Percentiles rank a stretch among this genome's conserved stretches.
These are phyloP conservation scores for Euphorbia pulcherrima DNA, from an alignment of 345 rosid genomes.

Conservation along the genomic window DNA sequence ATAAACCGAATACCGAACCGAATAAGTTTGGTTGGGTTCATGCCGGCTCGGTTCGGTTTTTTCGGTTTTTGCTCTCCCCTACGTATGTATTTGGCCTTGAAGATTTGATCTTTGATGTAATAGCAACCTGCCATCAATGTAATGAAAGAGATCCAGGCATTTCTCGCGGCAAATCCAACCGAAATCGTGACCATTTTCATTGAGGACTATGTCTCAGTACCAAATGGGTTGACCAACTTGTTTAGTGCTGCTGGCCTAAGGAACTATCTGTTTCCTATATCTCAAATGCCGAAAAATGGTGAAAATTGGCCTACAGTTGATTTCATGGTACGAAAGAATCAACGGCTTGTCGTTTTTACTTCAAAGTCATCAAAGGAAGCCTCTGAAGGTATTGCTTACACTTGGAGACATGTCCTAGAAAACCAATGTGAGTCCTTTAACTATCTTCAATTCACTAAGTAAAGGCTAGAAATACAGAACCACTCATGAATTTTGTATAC, in stretches of 20 bases:
- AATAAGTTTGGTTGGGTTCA: no score
- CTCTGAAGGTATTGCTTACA: conserved; percentile 29
- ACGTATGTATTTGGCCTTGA: no score
- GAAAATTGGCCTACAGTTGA: conserved; percentile 30
- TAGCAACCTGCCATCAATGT: conserved; percentile 34
- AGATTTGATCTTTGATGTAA: not conserved
- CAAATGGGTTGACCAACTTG: conserved; percentile 25
- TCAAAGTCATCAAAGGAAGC: conserved; percentile 30
- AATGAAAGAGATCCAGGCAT: conserved; percentile 24
- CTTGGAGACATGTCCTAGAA: conserved; percentile 27
- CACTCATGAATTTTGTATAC: no score
- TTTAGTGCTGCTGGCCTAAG: conserved; percentile 27
- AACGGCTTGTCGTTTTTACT: conserved; percentile 30
- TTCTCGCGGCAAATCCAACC: conserved; percentile 23
- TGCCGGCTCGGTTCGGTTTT: no score
- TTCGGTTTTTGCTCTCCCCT: no score
- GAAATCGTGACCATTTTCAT: conserved; percentile 30
- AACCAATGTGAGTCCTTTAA: conserved; percentile 25
- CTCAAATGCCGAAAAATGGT: conserved; percentile 29
- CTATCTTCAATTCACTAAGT: no score
- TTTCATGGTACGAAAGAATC: conserved; percentile 26
- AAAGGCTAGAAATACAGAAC: no score
- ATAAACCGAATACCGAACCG: no score
- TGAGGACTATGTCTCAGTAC: conserved; percentile 29
- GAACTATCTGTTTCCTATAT: conserved; percentile 32